Evolutionary conservation across 176 grass and related monocot species (phyloP).

Genomic region (Carex myosuroides): DNA sequence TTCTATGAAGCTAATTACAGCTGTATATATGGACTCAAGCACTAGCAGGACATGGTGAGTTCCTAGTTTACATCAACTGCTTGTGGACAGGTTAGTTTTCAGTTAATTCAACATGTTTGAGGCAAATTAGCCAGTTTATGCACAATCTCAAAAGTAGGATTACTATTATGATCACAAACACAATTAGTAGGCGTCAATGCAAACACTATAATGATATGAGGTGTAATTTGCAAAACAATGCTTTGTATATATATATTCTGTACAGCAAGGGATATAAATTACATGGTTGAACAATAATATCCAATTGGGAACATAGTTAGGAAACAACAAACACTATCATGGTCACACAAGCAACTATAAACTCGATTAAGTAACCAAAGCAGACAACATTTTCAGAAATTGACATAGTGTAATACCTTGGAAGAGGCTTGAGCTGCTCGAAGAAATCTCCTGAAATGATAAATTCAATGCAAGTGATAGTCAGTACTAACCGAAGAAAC

Average conservation of each 20-base stretch:
- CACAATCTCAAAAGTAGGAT: neutral
- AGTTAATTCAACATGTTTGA: too few relatives aligned
- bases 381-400: neutral
- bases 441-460: constrained; percentile 69
- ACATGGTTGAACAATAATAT: neutral
- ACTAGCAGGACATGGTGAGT: too few relatives aligned
- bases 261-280: neutral
- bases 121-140: neutral
- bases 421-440: constrained; percentile 55
- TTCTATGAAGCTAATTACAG: too few relatives aligned
- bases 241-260: neutral
- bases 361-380: neutral
- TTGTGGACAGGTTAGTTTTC: too few relatives aligned
- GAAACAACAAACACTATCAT: neutral
- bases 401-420: constrained; percentile 38
- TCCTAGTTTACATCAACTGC: too few relatives aligned
- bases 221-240: neutral
- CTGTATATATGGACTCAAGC: too few relatives aligned
- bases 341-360: neutral
- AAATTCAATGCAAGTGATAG: constrained; percentile 19
- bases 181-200: neutral
- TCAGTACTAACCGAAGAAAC: too few relatives aligned
- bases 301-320: too few relatives aligned
- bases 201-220: neutral
- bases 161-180: neutral